Evolutionary conservation across 768 basidiomycete species (phyloP).

Genomic region (Lentinula sp.): DNA sequence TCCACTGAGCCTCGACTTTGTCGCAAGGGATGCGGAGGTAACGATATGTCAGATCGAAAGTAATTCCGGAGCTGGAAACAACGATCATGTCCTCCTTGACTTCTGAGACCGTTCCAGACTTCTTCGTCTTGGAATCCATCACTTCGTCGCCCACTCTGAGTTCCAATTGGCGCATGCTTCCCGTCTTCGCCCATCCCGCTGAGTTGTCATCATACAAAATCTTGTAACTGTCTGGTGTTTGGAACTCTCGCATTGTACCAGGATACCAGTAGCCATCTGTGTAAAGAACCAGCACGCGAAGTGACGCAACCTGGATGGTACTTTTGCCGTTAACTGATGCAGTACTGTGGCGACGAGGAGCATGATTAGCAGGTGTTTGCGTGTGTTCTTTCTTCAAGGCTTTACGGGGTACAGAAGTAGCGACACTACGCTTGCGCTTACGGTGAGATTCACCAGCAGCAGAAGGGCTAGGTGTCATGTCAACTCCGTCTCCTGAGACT

Average conservation of each 20-base stretch:
- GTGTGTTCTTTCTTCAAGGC: background rate
- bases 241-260: background rate
- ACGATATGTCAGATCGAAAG: background rate
- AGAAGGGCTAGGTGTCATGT: background rate
- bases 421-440: background rate
- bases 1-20: background rate
- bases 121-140: background rate
- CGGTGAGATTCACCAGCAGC: background rate
- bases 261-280: slow-evolving; percentile 1
- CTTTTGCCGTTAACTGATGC: background rate
- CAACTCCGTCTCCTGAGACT: background rate
- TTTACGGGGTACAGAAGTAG: background rate
- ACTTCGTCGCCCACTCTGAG: slow-evolving; percentile 3
- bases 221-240: background rate
- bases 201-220: slow-evolving; percentile 3
- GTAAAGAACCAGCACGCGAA: slow-evolving; percentile 1
- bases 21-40: background rate
- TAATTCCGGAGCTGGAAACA: background rate
- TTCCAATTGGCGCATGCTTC: background rate
- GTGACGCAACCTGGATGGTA: background rate
- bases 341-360: background rate
- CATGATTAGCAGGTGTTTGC: background rate
- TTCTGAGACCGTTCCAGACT: background rate
- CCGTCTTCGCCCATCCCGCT: background rate
- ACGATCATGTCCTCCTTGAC: background rate